phyloP scores from a whole-genome alignment of 106 monocot genomes.

The Dendrobium huoshanense region DNA sequence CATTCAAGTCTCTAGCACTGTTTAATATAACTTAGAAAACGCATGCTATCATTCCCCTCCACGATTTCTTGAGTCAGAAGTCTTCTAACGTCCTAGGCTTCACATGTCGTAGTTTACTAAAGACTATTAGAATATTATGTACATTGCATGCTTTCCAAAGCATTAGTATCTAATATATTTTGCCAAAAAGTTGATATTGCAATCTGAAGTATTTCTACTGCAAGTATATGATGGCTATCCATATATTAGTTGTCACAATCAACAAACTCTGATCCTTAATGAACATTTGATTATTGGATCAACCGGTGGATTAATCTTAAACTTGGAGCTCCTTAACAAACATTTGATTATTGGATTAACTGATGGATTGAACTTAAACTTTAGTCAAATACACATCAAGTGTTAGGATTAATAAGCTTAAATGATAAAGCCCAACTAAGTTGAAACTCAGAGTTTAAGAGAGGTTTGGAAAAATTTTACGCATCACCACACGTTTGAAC shows the following conservation, averaged over 20 bases:
- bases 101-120: too few relatives aligned
- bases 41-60: too few relatives aligned
- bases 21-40: too few relatives aligned
- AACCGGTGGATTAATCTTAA: neutral
- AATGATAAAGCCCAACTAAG: neutral
- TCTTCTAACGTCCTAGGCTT: too few relatives aligned
- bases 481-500: neutral
- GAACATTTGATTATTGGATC: neutral
- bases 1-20: too few relatives aligned
- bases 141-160: too few relatives aligned
- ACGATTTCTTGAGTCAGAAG: too few relatives aligned
- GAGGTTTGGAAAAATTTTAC: neutral
- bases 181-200: too few relatives aligned
- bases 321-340: neutral
- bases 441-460: neutral
- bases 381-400: neutral
- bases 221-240: neutral
- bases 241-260: neutral
- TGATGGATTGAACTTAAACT: neutral
- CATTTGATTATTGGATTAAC: neutral
- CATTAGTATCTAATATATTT: too few relatives aligned
- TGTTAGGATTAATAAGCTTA: neutral
- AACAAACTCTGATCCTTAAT: neutral
- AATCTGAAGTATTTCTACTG: neutral
- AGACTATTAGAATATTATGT: too few relatives aligned